Base-by-base conservation (phyloP, 768 basidiomycete species). In the Trametes coccinea region DNA sequence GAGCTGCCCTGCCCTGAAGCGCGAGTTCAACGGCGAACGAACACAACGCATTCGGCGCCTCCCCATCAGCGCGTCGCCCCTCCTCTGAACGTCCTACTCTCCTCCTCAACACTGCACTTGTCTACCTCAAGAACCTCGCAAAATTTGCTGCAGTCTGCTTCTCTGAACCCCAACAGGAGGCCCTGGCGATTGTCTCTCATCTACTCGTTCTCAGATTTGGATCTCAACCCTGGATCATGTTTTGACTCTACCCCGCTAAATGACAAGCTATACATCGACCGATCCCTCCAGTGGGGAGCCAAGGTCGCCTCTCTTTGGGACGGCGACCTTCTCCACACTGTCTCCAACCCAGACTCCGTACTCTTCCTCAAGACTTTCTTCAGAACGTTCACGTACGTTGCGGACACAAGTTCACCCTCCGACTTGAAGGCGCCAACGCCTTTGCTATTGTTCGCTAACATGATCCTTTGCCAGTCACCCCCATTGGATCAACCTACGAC, bases 261-360 rank as follows among this genome's bases (percentile, higher is more conserved):
- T 81, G 80, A 73, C 79, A 53, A 75, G 68, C 41, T 75, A 77
- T 70, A 69, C 73, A 30, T 64, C 67, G 10, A 67, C 72, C 39
- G 68, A 70, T 40, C 66, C 68, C 60, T 72, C 73, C 40, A 68
- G 63, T 16, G 64, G 66, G 55, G 70, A 69, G 14, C 76, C 79
- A 22, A 81, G 86, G 78, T 89, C 88, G 51, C 88, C 86, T 27
- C 76, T 80, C 22, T 82, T 82, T 66, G 86, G 85, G 74, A 83
- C 85, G 47, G 79, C 82, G 17, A 84, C 84, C 0, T 84, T 80
- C 67, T 81, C 82, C 14, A 79, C 80, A 0, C 69, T 84, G 51
- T 79, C 83, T 16, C 76, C 76, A 46, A 77, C 85, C 4, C 79
- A 82, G 63, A 81, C 83, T 17, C 80, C 81, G 10, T 77, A 83